These are phyloP conservation scores for Salix viminalis DNA, from an alignment of 345 rosid genomes.

Conservation along the genomic window DNA sequence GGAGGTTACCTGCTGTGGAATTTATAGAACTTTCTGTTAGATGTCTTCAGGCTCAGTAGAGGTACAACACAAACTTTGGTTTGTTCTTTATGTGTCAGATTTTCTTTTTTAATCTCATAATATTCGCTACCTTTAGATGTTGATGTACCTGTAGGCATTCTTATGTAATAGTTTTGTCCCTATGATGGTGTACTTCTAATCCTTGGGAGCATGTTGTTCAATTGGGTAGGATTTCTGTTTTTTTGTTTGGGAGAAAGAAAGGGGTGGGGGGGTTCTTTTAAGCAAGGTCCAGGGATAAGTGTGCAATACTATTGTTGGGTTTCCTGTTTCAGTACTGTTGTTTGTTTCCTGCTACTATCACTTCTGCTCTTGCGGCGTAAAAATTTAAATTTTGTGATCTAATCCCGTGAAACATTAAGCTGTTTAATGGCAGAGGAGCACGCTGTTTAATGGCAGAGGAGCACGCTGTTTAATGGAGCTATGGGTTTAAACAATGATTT, in stretches of 20 bases:
- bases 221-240: background rate
- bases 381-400: no score
- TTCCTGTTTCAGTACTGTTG: background rate
- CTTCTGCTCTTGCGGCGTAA: no score
- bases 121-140: background rate
- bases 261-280: background rate
- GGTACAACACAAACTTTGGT: slow-evolving; percentile 52
- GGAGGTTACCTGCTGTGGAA: slow-evolving; percentile 59
- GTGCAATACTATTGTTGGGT: background rate
- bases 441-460: no score
- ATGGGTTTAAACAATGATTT: no score
- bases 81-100: slow-evolving; percentile 14
- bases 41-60: slow-evolving; percentile 52
- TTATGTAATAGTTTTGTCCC: background rate
- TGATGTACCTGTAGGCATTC: background rate
- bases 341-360: background rate
- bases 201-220: background rate
- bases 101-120: background rate
- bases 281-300: background rate
- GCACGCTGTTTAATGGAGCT: no score
- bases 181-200: background rate
- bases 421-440: no score
- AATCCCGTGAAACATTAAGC: no score
- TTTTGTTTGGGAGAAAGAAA: background rate
- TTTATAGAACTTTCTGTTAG: slow-evolving; percentile 52